Conservation (phyloP, 352 stramenopile species). For the Phytophthora pinifolia region DNA sequence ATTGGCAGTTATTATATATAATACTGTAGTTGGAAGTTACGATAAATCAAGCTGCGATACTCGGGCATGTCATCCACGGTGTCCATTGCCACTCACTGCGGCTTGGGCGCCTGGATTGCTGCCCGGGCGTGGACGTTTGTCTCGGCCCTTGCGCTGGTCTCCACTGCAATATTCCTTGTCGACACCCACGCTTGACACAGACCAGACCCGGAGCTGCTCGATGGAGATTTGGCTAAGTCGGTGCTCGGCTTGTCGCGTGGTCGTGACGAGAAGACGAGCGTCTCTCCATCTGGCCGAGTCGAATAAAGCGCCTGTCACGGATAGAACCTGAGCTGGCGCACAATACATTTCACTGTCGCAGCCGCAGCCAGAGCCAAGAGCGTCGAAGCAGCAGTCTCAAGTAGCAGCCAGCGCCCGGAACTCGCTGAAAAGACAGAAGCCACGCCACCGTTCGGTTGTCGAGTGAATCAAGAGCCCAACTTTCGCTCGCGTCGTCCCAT, state of each 20-base stretch:
- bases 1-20: constrained; percentile 4
- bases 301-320: constrained; percentile 19
- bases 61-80: background rate
- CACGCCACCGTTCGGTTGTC: background rate
- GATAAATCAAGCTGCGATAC: constrained; percentile 25
- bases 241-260: background rate
- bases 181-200: too few species aligned
- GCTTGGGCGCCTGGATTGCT: background rate
- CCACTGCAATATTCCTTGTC: background rate
- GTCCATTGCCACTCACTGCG: too few species aligned
- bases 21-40: background rate
- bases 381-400: background rate
- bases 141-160: background rate
- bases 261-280: constrained; percentile 5
- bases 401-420: constrained; percentile 20
- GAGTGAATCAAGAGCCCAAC: constrained; percentile 20
- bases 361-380: constrained; percentile 2
- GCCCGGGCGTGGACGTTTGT: background rate
- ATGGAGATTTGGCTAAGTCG: constrained; percentile 23
- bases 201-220: background rate
- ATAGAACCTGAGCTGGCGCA: constrained; percentile 3
- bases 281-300: constrained; percentile 2
- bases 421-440: constrained; percentile 23
- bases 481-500: constrained; percentile 28
- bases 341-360: constrained; percentile 18